Conservation (phyloP, 1,139 yeast genomes). For the Protomyces arabidopsidicola region DNA sequence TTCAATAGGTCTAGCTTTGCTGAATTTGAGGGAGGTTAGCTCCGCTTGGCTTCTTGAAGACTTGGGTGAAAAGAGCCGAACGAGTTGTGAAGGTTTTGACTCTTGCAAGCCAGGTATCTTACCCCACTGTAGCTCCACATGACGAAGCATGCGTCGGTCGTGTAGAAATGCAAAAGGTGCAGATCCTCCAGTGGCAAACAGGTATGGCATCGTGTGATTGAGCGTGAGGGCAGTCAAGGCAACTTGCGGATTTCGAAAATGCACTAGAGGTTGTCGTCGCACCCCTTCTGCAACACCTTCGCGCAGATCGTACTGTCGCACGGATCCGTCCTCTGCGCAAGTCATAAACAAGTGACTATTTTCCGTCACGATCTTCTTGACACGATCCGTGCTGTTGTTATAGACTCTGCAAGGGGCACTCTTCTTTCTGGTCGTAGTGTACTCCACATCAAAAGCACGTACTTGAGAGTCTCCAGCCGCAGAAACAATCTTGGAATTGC, state of each 20-base stretch:
- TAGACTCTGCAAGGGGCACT: not conserved
- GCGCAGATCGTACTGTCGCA: slow-evolving; percentile 32
- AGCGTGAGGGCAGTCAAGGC: slow-evolving; percentile 31
- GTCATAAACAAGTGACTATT: slow-evolving; percentile 31
- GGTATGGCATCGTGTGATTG: slow-evolving; percentile 31
- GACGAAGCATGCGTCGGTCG: slow-evolving; percentile 32
- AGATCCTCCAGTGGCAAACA: slow-evolving; percentile 32
- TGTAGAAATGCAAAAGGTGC: slow-evolving; percentile 31
- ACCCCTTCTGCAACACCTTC: slow-evolving; percentile 4
- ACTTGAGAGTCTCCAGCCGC: slow-evolving; percentile 33
- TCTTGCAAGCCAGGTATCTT: slow-evolving; percentile 4
- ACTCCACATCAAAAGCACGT: slow-evolving; percentile 32
- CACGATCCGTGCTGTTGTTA: slow-evolving; percentile 29
- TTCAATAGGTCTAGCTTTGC: slow-evolving; percentile 30
- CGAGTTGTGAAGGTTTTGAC: not conserved
- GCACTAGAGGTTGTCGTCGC: slow-evolving; percentile 29
- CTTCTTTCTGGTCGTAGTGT: no score
- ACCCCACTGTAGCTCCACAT: slow-evolving; percentile 30
- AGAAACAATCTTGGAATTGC: slow-evolving; percentile 29
- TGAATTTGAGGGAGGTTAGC: slow-evolving; percentile 30
- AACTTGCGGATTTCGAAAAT: slow-evolving; percentile 27
- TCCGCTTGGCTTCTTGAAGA: slow-evolving; percentile 20
- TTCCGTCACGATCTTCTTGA: slow-evolving; percentile 32
- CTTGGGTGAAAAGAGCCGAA: not conserved
- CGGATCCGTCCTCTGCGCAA: slow-evolving; percentile 33